These are phyloP conservation scores for Backusella australiensis DNA, from an alignment of 192 early-diverging fungal genomes.

Conservation along the genomic window DNA sequence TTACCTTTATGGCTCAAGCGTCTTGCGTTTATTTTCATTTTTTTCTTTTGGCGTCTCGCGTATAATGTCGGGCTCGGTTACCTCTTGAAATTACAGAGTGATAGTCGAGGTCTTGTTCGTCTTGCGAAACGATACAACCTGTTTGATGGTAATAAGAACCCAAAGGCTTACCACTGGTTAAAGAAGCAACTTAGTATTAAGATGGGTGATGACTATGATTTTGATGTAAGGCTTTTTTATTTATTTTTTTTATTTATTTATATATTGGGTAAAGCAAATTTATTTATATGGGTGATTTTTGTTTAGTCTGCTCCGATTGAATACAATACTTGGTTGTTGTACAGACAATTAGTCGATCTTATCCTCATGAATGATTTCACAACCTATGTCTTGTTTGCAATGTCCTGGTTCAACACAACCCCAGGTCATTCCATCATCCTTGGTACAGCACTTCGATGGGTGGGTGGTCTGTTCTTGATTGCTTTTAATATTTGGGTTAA, in stretches of 20 bases:
- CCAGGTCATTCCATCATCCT: constrained; percentile 62
- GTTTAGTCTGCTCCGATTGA: constrained; percentile 78
- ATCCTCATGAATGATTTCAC: constrained; percentile 93
- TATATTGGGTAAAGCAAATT: background rate
- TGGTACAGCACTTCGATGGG: constrained; percentile 69
- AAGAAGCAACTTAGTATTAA: constrained; percentile 69
- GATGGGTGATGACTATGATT: constrained; percentile 79
- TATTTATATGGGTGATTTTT: background rate
- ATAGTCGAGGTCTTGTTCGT: constrained; percentile 65
- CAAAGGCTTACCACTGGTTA: constrained; percentile 56
- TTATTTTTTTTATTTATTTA: background rate
- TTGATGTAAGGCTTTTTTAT: constrained; percentile 55
- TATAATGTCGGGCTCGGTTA: constrained; percentile 89
- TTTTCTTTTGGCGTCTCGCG: constrained; percentile 82
- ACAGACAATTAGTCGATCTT: constrained; percentile 89
- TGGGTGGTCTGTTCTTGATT: constrained; percentile 76
- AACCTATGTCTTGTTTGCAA: constrained; percentile 78
- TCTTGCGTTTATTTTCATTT: constrained; percentile 67
- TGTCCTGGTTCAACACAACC: constrained; percentile 71
- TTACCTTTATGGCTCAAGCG: constrained; percentile 54
- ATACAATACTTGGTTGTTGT: constrained; percentile 96
- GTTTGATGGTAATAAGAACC: constrained; percentile 57
- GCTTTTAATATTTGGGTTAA: constrained; percentile 97
- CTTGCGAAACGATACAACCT: constrained; percentile 69
- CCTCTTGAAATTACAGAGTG: constrained; percentile 79